Evolutionary conservation across 495 filamentous ascomycete genomes (phyloP), one percentile per base, ranked within the genome.

Genomic region (Glarea lozoyensis): DNA sequence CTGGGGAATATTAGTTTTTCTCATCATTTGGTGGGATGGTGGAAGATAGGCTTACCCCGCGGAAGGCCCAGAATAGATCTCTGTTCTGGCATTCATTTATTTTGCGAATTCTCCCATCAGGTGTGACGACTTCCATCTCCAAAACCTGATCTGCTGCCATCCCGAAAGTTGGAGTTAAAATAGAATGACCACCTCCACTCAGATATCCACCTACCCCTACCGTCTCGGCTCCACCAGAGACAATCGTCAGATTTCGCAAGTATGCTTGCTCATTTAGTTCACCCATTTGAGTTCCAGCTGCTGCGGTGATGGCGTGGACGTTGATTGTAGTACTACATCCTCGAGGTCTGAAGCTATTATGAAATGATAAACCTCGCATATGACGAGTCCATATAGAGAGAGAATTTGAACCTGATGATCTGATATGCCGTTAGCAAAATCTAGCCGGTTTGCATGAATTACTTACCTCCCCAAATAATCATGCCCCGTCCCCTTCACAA

Each of bases 11-110:
- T 50, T 37, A 42, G 37, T 41, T 36, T 21, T 29, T 42, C 19
- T 27, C 21, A 13, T 9, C 10, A 13, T n/a, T 12, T 24, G 15
- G 13, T 25, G 12, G 30, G 20, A 21, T 10, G 27, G 36, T 11
- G 20, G 20, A 19, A n/a, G 7, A 17, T 54, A 31, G 9, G 31
- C 67, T 60, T 51, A 72, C 66, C 1, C 79, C 81, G 24, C 72
- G 64, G 29, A 83, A 64, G 7, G 81, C 81, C 79, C 77, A 84
- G 56, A 78, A 84, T 5, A 85, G 52, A 53, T 84, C 81, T 0
- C 59, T 36, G 45, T 82, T 68, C 47, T 74, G 60, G 41, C 68
- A 71, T 35, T 72, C 70, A 40, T 72, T 76, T 4, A 70, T 72
- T 0, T 59, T 68, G 21, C 81, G 38, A 13, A 75, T 63, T 1